Conservation (phyloP, 495 filamentous ascomycete species). For the Neurospora sp. region DNA sequence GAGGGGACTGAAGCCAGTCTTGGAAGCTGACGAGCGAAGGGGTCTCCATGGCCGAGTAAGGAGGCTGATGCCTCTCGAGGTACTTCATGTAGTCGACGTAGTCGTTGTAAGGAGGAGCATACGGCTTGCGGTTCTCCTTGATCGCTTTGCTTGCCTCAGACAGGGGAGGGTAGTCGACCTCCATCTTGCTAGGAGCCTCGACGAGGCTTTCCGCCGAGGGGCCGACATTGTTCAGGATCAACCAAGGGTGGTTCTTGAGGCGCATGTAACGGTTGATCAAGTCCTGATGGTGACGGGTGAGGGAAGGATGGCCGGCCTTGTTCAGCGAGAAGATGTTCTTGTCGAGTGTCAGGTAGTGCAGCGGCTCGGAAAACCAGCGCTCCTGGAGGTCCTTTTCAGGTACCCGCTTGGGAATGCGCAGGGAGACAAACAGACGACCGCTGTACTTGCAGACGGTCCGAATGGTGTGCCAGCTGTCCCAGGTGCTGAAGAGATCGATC, state of each 20-base stretch:
- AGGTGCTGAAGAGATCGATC: slow-evolving; percentile 60
- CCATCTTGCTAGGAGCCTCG: slow-evolving; percentile 31
- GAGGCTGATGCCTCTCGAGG: slow-evolving; percentile 71
- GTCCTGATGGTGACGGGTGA: slow-evolving; percentile 71
- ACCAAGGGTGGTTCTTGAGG: slow-evolving; percentile 66
- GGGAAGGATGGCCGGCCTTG: slow-evolving; percentile 65
- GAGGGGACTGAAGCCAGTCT: slow-evolving; percentile 86
- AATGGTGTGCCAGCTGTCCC: slow-evolving; percentile 92
- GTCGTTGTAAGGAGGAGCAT: slow-evolving; percentile 23
- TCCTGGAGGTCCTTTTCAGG: slow-evolving; percentile 64
- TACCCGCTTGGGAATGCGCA: slow-evolving; percentile 67
- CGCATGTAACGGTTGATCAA: slow-evolving; percentile 78
- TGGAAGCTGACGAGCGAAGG: slow-evolving; percentile 45
- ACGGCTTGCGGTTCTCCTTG: slow-evolving; percentile 20
- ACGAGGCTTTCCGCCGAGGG: slow-evolving; percentile 44
- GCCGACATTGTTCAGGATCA: slow-evolving; percentile 69
- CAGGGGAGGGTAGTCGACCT: slow-evolving; percentile 51
- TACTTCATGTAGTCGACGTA: slow-evolving; percentile 77
- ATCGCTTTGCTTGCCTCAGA: slow-evolving; percentile 44
- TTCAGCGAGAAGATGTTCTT: slow-evolving; percentile 64
- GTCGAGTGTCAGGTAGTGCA: slow-evolving; percentile 66
- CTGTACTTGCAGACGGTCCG: slow-evolving; percentile 80
- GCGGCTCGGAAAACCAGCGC: slow-evolving; percentile 90
- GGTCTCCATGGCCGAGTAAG: slow-evolving; percentile 38
- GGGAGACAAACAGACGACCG: slow-evolving; percentile 67